A percentile compares a stretch with the other conserved stretches of the same genome.
These are phyloP conservation scores for Forsythia viridissima DNA, from an alignment of 257 asterid species.

Conservation along the genomic window DNA sequence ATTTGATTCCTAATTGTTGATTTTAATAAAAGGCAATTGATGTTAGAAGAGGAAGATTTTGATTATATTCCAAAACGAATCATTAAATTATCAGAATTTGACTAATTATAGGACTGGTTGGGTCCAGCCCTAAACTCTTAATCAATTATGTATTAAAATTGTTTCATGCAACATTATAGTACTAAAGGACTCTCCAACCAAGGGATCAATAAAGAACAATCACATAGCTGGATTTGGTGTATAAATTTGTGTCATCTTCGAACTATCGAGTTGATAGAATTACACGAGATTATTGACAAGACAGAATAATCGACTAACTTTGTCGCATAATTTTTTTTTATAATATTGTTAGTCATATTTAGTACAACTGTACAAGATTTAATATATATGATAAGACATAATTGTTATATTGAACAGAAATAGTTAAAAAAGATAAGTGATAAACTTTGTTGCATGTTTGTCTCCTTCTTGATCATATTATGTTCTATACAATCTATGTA, in stretches of 20 bases:
- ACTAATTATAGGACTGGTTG: not conserved
- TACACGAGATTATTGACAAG: not conserved
- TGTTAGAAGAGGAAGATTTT: not conserved
- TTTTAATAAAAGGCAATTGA: not conserved
- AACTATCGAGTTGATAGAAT: not conserved
- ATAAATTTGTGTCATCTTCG: not conserved
- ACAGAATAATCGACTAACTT: not conserved
- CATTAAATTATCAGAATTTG: not conserved
- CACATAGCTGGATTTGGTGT: not conserved
- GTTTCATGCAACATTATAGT: not conserved
- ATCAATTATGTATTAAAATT: not conserved
- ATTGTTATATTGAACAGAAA: too few species aligned
- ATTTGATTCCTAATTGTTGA: not conserved
- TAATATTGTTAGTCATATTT: too few species aligned
- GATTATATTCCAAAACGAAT: not conserved
- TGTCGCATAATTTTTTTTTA: not conserved
- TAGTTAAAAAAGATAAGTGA: too few species aligned
- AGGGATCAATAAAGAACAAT: not conserved
- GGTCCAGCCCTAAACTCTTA: not conserved
- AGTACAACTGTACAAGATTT: too few species aligned
- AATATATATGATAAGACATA: too few species aligned
- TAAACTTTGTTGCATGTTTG: too few species aligned
- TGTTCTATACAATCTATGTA: too few species aligned
- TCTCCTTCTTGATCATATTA: too few species aligned
- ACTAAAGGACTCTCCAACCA: not conserved